phyloP scores from a whole-genome alignment of 345 rosid genomes.

The Pelargonium nanum region DNA sequence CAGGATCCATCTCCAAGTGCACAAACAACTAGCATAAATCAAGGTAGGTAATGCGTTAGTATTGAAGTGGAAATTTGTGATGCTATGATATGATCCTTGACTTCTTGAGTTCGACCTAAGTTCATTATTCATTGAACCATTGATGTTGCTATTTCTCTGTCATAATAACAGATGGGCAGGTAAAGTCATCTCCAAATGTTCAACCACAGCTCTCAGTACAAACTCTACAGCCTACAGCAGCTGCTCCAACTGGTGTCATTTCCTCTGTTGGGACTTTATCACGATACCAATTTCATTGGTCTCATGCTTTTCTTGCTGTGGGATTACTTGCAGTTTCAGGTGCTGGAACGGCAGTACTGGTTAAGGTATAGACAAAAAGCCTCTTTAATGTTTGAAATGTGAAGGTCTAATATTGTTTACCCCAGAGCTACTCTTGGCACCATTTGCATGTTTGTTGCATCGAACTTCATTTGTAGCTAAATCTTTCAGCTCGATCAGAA shows the following conservation, averaged over 20 bases:
- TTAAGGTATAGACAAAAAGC: slow-evolving; percentile 47
- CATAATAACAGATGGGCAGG: slow-evolving; percentile 36
- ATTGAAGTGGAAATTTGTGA: slow-evolving; percentile 5
- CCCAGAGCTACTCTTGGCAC: background rate
- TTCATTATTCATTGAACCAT: background rate
- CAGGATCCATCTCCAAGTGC: slow-evolving; percentile 82
- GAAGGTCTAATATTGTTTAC: background rate
- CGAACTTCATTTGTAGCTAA: background rate
- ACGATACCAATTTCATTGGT: slow-evolving; percentile 51
- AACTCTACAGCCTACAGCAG: slow-evolving; percentile 40
- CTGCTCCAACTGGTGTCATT: slow-evolving; percentile 39
- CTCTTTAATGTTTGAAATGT: background rate
- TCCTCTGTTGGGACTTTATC: slow-evolving; percentile 27
- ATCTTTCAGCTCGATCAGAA: slow-evolving; percentile 3
- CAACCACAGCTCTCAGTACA: slow-evolving; percentile 47
- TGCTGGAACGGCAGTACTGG: slow-evolving; percentile 68
- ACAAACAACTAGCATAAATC: slow-evolving; percentile 39
- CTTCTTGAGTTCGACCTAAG: background rate
- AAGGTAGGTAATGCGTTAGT: slow-evolving; percentile 31
- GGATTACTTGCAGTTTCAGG: slow-evolving; percentile 79
- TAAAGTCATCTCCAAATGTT: slow-evolving; percentile 35
- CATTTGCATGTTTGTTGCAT: slow-evolving; percentile 6
- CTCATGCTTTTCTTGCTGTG: slow-evolving; percentile 66
- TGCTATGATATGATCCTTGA: background rate
- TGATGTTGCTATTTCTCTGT: slow-evolving; percentile 15